These are phyloP conservation scores for Barnettozyma salicaria DNA, from an alignment of 805 yeast genomes.

Conservation along the genomic window DNA sequence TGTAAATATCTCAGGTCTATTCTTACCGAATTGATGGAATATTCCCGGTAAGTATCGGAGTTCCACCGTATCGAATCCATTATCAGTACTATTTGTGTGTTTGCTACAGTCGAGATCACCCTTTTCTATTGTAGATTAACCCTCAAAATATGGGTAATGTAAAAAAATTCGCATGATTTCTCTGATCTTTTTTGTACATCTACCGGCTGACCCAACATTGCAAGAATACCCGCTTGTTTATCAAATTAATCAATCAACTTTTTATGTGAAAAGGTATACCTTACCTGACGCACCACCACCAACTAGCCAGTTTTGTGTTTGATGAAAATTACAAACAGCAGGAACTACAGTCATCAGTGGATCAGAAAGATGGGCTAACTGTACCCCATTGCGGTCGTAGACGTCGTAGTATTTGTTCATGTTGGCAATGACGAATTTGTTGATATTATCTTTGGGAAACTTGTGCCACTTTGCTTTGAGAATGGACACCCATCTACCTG, in stretches of 20 bases:
- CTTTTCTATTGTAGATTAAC: no score
- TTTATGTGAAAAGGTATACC: conserved; percentile 45
- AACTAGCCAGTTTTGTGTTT: conserved; percentile 78
- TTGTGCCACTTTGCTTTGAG: conserved; percentile 84
- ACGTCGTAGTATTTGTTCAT: conserved; percentile 88
- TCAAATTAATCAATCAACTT: neutral
- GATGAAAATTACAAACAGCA: conserved; percentile 82
- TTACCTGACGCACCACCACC: conserved; percentile 97
- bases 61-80: no score
- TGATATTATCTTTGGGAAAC: conserved; percentile 60
- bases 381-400: conserved; percentile 69
- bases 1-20: no score
- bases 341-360: conserved; percentile 81
- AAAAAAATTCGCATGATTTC: no score
- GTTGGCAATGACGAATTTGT: conserved; percentile 87
- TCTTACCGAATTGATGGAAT: no score
- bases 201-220: neutral
- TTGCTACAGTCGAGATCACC: no score
- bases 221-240: neutral
- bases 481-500: conserved; percentile 96
- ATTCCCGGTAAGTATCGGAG: no score
- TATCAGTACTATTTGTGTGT: no score
- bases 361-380: conserved; percentile 66
- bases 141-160: no score
- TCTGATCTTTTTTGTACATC: no score